Evolutionary conservation across 139 green algal species (phyloP).

Genomic region (Closterium sp.): DNA sequence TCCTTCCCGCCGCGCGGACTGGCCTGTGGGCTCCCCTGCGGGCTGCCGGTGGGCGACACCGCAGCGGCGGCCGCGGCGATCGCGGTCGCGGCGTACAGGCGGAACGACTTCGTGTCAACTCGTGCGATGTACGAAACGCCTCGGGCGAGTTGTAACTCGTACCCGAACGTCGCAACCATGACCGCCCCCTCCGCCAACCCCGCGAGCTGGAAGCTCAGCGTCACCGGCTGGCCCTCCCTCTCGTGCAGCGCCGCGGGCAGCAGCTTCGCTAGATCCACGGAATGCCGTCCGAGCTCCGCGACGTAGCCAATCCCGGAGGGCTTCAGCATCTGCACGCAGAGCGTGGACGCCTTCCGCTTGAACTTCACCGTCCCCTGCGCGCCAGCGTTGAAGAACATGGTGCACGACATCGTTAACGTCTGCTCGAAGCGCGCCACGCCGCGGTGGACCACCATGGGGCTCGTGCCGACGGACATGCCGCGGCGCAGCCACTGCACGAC

Average conservation of each 20-base stretch:
- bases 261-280: constrained; percentile 25
- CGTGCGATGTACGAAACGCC: not conserved
- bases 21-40: not conserved
- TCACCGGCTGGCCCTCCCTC: constrained; percentile 6
- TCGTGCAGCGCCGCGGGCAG: constrained; percentile 11
- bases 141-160: constrained; percentile 4
- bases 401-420: constrained; percentile 18
- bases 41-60: not conserved
- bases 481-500: constrained; percentile 21
- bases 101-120: not conserved
- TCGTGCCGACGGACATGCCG: not conserved
- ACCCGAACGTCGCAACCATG: constrained; percentile 47
- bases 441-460: not conserved
- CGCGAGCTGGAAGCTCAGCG: constrained; percentile 19
- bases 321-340: not conserved
- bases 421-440: constrained; percentile 28
- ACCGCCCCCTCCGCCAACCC: constrained; percentile 17
- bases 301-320: not conserved
- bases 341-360: not conserved
- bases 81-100: not conserved
- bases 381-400: constrained; percentile 3
- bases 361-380: not conserved
- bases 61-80: not conserved
- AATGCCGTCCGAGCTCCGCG: constrained; percentile 26
- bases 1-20: not conserved